A percentile compares a stretch with the other conserved stretches of the same genome.
Evolutionary conservation across 306 rosid species (phyloP).

Genomic region (Prunus salicina): DNA sequence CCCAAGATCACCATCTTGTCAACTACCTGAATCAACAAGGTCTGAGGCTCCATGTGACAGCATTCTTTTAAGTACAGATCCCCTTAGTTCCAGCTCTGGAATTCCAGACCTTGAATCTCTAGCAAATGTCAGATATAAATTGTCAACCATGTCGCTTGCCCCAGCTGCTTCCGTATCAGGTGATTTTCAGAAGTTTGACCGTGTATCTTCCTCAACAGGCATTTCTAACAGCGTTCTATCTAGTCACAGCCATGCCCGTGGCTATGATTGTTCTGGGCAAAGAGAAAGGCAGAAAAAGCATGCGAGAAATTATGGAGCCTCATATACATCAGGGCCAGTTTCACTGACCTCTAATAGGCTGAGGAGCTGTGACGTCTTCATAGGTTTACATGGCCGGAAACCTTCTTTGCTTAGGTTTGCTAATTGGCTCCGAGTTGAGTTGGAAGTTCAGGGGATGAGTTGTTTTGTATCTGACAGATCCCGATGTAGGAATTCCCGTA

Average conservation of each 20-base stretch:
- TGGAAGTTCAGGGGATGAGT: constrained; percentile 82
- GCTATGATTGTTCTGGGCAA: constrained; percentile 33
- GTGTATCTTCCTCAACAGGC: constrained; percentile 51
- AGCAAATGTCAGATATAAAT: constrained; percentile 36
- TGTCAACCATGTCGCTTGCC: constrained; percentile 47
- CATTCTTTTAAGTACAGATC: constrained; percentile 41
- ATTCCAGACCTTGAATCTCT: constrained; percentile 48
- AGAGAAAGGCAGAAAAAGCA: constrained; percentile 46
- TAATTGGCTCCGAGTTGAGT: constrained; percentile 78
- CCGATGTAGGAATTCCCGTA: constrained; percentile 60
- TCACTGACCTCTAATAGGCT: constrained; percentile 64
- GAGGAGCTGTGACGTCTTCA: constrained; percentile 73
- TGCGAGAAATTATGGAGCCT: constrained; percentile 33
- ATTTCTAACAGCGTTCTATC: constrained; percentile 57
- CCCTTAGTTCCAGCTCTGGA: constrained; percentile 49
- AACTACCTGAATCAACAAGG: constrained; percentile 45
- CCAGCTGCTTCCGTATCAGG: constrained; percentile 39
- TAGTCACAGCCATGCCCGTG: constrained; percentile 37
- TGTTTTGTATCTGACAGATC: constrained; percentile 81
- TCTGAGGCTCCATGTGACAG: constrained; percentile 42
- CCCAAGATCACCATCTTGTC: constrained; percentile 68
- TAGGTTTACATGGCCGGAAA: constrained; percentile 72
- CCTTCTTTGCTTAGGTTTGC: constrained; percentile 59
- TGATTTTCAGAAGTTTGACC: constrained; percentile 51
- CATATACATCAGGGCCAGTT: constrained; percentile 44